A percentile compares a stretch with the other conserved stretches of the same genome.
phyloP scores from a whole-genome alignment of 2,329 filamentous ascomycete genomes.

The Exophiala calicioides region DNA sequence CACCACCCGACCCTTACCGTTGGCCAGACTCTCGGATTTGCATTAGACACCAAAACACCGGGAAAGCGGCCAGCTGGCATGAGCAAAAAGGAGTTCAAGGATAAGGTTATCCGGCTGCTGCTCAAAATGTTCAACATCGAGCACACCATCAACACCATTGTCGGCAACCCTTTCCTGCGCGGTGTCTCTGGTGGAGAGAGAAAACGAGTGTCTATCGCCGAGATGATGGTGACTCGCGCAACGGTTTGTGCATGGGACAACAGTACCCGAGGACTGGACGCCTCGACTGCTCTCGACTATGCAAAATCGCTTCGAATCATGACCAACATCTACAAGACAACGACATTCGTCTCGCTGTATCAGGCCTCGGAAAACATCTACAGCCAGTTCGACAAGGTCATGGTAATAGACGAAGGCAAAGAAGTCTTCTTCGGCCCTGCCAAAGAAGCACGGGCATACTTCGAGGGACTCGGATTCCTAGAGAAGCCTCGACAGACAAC shows the following conservation, averaged over 20 bases:
- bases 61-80: conserved; percentile 75
- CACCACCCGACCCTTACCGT: conserved; percentile 85
- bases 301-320: conserved; percentile 72
- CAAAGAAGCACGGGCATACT: conserved; percentile 68
- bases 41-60: conserved; percentile 80
- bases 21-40: conserved; percentile 82
- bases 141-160: conserved; percentile 80
- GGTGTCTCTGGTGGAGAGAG: conserved; percentile 79
- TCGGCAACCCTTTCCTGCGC: conserved; percentile 78
- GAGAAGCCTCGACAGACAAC: conserved; percentile 76
- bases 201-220: conserved; percentile 79
- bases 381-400: conserved; percentile 76
- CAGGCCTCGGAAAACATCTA: conserved; percentile 84
- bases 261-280: conserved; percentile 68
- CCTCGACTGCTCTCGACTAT: conserved; percentile 67
- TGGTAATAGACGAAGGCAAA: conserved; percentile 74
- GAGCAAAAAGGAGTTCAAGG: conserved; percentile 72
- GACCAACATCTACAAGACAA: conserved; percentile 80
- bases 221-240: conserved; percentile 75
- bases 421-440: conserved; percentile 75
- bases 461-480: conserved; percentile 73
- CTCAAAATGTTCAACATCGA: conserved; percentile 94
- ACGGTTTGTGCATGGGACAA: conserved; percentile 77
- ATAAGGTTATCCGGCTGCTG: conserved; percentile 70
- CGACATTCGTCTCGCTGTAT: conserved; percentile 83